Conservation (phyloP, 192 early-diverging fungal species). For the Umbelopsis isabellina region DNA sequence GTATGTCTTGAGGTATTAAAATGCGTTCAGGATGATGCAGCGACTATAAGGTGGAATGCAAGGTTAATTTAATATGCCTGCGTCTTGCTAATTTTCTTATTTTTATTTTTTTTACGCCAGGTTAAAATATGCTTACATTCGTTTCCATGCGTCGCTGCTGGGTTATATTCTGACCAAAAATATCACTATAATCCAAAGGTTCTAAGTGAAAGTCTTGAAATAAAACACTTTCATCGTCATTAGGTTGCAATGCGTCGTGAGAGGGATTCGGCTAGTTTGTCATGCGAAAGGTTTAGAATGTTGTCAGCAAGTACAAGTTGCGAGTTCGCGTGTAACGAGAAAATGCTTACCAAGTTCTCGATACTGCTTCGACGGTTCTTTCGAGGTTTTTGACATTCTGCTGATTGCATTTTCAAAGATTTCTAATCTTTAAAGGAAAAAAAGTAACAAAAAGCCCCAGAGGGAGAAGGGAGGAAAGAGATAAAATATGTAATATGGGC, state of each 20-base stretch:
- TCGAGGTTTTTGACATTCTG: conserved; percentile 15
- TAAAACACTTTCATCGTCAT: background rate
- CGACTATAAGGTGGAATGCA: background rate
- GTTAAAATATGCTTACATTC: background rate
- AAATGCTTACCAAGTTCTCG: conserved; percentile 3
- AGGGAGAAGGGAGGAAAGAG: conserved; percentile 6
- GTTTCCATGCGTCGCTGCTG: background rate
- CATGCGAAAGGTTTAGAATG: no score
- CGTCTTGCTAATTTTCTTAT: background rate
- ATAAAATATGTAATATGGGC: background rate
- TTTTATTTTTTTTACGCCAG: background rate
- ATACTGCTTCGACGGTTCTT: conserved; percentile 11
- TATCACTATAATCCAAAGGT: conserved; percentile 15
- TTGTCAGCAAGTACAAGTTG: no score
- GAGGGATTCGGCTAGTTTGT: no score
- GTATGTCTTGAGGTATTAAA: background rate
- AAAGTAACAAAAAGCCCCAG: background rate
- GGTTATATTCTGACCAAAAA: background rate
- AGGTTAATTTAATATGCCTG: background rate
- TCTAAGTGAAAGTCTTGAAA: conserved; percentile 1
- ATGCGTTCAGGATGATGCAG: background rate
- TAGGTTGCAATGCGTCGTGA: background rate
- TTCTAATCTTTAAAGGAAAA: background rate
- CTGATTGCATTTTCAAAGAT: conserved; percentile 2
- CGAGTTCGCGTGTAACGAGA: background rate